These are phyloP conservation scores for Erucastrum elatum DNA, from an alignment of 345 rosid species.

Conservation along the genomic window DNA sequence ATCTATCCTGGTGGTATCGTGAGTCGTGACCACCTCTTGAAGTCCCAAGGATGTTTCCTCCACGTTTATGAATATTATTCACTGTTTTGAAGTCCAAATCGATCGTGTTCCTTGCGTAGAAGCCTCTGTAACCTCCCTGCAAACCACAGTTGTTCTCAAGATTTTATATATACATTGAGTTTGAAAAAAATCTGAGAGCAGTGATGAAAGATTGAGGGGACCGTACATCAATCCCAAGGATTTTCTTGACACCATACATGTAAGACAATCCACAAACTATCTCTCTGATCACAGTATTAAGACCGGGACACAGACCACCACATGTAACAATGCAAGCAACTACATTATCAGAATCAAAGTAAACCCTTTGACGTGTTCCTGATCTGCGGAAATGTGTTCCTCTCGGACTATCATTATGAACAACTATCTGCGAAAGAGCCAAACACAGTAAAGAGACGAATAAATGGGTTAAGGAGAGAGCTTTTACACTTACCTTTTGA, in stretches of 20 bases:
- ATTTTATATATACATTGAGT: neutral
- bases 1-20: slow-evolving; percentile 67
- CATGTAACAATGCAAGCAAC: slow-evolving; percentile 85
- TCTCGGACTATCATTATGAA: slow-evolving; percentile 67
- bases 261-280: slow-evolving; percentile 66
- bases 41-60: slow-evolving; percentile 79
- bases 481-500: slow-evolving; percentile 50
- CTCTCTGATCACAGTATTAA: slow-evolving; percentile 83
- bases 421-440: slow-evolving; percentile 51
- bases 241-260: slow-evolving; percentile 78
- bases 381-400: slow-evolving; percentile 87
- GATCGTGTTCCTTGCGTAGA: slow-evolving; percentile 67
- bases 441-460: neutral
- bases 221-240: slow-evolving; percentile 80
- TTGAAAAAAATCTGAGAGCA: neutral
- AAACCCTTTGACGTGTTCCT: slow-evolving; percentile 89
- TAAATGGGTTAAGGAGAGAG: neutral
- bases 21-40: slow-evolving; percentile 80
- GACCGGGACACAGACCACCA: slow-evolving; percentile 91
- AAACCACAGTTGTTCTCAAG: slow-evolving; percentile 18
- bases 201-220: too few relatives aligned
- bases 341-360: slow-evolving; percentile 74
- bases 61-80: slow-evolving; percentile 72
- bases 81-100: slow-evolving; percentile 59
- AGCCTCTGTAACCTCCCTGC: slow-evolving; percentile 86